Conservation (phyloP, 176 grass and related monocot species). For the Paspalum notatum region DNA sequence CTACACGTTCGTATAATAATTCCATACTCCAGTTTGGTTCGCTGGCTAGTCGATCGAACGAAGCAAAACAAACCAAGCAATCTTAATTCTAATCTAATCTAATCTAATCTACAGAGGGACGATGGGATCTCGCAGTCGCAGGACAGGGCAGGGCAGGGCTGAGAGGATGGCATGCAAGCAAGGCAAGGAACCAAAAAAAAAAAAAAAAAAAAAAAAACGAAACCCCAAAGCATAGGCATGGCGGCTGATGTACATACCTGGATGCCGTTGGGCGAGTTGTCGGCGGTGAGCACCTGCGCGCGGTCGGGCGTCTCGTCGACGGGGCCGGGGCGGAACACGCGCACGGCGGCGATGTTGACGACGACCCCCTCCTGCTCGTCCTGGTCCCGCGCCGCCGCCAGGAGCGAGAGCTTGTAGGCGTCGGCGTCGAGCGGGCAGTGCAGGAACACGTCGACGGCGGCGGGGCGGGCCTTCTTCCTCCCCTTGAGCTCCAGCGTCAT, state of each 20-base stretch:
- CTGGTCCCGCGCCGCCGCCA: neutral
- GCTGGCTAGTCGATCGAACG: too few species aligned
- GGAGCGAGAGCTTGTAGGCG: conserved; percentile 74
- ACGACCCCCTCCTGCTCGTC: neutral
- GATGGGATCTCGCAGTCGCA: too few species aligned
- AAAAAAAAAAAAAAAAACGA: neutral
- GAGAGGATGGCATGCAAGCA: conserved; percentile 2
- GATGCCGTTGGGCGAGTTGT: conserved; percentile 84
- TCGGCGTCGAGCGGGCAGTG: conserved; percentile 78
- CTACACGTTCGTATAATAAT: too few species aligned
- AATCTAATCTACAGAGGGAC: too few species aligned
- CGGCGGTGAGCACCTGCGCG: conserved; percentile 55
- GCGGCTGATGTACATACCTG: conserved; percentile 66
- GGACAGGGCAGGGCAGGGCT: too few species aligned
- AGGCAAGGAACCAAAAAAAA: neutral
- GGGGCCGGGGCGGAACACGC: conserved; percentile 53
- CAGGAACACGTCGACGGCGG: conserved; percentile 71
- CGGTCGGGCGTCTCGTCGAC: conserved; percentile 50
- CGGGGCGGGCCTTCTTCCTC: too few species aligned
- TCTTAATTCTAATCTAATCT: too few species aligned
- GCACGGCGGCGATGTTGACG: conserved; percentile 44
- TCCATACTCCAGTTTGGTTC: too few species aligned
- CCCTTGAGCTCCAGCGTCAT: neutral
- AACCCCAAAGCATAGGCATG: neutral
- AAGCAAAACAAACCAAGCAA: too few species aligned